phyloP scores from a whole-genome alignment of 805 yeast genomes.

The Diddensiella transvaalensis region DNA sequence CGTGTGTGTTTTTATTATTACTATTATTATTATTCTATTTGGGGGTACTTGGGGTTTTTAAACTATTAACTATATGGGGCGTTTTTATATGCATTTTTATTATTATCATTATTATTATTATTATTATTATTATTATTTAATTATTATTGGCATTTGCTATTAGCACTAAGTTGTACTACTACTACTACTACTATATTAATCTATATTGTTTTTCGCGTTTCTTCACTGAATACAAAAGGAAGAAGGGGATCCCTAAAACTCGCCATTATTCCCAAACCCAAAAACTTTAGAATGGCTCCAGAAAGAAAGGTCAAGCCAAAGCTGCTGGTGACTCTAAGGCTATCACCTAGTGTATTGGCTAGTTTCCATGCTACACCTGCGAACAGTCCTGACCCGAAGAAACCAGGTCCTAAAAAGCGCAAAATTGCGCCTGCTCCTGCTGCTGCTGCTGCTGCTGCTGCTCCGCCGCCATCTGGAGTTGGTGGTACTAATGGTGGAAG shows the following conservation, averaged over 20 bases:
- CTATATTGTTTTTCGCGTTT: too few relatives aligned
- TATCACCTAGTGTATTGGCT: slow-evolving; percentile 7
- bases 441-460: slow-evolving; percentile 4
- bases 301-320: too few relatives aligned
- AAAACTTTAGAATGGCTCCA: too few relatives aligned
- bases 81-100: slow-evolving; percentile 4
- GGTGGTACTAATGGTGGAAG: too few relatives aligned
- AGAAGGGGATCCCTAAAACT: too few relatives aligned
- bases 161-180: too few relatives aligned
- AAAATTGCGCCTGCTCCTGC: slow-evolving; percentile 4
- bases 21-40: background rate
- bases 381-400: slow-evolving; percentile 5
- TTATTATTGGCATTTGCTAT: background rate
- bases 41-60: too few relatives aligned
- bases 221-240: too few relatives aligned
- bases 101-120: slow-evolving; percentile 8
- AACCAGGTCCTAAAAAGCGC: background rate
- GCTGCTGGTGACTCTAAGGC: slow-evolving; percentile 23
- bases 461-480: slow-evolving; percentile 6
- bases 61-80: too few relatives aligned
- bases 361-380: slow-evolving; percentile 2
- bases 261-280: too few relatives aligned
- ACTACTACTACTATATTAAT: too few relatives aligned
- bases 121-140: slow-evolving; percentile 9
- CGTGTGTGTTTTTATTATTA: background rate